phyloP scores from a whole-genome alignment of 2,329 filamentous ascomycete genomes.

The Chaetomium strumarium region DNA sequence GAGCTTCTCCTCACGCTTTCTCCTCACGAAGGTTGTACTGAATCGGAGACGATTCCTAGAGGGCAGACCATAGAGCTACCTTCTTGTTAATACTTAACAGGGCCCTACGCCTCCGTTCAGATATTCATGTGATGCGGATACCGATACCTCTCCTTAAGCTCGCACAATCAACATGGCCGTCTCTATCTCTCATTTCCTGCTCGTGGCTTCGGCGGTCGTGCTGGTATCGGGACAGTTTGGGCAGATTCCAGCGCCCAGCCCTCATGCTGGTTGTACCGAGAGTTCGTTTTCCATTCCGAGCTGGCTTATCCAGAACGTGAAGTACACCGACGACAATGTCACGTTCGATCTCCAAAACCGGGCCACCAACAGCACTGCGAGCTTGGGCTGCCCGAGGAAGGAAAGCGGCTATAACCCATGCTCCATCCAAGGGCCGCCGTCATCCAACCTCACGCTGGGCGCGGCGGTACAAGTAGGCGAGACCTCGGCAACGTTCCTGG shows the following conservation, averaged over 20 bases:
- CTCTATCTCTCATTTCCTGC: slow-evolving; percentile 1
- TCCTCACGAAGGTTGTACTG: not conserved
- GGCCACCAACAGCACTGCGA: slow-evolving; percentile 19
- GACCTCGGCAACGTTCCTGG: slow-evolving; percentile 8
- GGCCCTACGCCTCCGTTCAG: not conserved
- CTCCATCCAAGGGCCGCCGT: not conserved
- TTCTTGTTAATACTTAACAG: slow-evolving; percentile 3
- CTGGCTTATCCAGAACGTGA: slow-evolving; percentile 24
- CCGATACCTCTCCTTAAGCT: not conserved
- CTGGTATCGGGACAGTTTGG: slow-evolving; percentile 9
- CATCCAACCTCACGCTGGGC: slow-evolving; percentile 9
- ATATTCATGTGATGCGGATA: not conserved
- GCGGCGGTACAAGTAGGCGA: slow-evolving; percentile 10
- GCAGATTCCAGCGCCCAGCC: not conserved
- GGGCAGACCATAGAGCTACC: not conserved
- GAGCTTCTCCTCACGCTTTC: slow-evolving; percentile 6
- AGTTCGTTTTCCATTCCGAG: slow-evolving; percentile 25
- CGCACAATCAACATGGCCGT: not conserved
- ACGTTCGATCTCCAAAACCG: slow-evolving; percentile 22
- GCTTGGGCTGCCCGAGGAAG: slow-evolving; percentile 13
- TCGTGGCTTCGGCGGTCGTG: not conserved
- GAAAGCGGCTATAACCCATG: slow-evolving; percentile 14
- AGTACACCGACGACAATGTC: not conserved
- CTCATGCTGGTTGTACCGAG: slow-evolving; percentile 18
- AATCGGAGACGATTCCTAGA: not conserved